Base-by-base conservation (phyloP, 805 yeast species). In the Candida sithepensis region DNA sequence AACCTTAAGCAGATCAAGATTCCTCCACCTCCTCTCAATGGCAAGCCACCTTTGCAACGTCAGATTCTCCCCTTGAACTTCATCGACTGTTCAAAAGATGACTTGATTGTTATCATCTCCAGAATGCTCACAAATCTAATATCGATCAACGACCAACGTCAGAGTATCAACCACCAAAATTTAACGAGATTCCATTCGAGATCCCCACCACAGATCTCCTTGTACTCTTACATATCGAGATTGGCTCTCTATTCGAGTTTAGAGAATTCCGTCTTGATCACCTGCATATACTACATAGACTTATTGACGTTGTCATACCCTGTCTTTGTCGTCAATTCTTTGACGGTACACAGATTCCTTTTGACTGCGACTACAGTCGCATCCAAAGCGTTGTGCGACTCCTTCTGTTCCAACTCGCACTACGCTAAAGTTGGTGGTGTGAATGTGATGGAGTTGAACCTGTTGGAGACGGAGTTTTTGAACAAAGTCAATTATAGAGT, bases 391-490 rank as follows among this genome's bases (percentile, higher is more conserved):
- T 74, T 90, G 54, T 90, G 96, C 66, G 99, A 92, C 68, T 85
- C 91, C 22, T 92, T 94, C 66, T 91, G 94, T 67, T 89, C 97
- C 14, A 92, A 91, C 66, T 78, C 84, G 40, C 97, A 94, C 65
- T 92, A 94, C 60, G 96, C 98, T 12, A 87, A 86, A 63, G 97
- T 94, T 18, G 99, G 99, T 3, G 98, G 99, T 50, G 85, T 90
- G 4, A 88, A 88, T 39, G 70, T 85, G 42, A 76, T 82, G 49
- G 97, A 90, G 62, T 71, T 91, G 55, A 94, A 94, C 65, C 75
- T 92, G 46, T 72, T 92, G 41, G 99, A 92, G 63, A 82, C 86
- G 45, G 98, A 94, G 65, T 90, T 94, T 59, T 74, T 92, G 40
- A 77, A 78, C 42, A 73, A 90, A 51, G 92, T 92, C 9, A 80